These are phyloP conservation scores for Aureobasidium sp. DNA, from an alignment of 2,329 filamentous ascomycete species.

Conservation along the genomic window DNA sequence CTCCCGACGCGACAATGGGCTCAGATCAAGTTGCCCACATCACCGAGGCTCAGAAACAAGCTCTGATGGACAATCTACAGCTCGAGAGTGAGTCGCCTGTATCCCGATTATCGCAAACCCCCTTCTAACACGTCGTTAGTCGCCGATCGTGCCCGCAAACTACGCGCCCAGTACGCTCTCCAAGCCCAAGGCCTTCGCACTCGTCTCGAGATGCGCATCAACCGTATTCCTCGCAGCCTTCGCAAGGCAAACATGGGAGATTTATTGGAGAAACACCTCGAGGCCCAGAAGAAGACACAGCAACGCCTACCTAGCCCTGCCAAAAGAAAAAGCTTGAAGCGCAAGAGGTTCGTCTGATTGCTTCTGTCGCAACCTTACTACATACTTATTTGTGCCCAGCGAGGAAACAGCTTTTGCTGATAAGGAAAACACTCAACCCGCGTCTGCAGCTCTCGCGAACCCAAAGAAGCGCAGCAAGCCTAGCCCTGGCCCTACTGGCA, in stretches of 20 bases:
- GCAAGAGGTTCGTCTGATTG: slow-evolving; percentile 27
- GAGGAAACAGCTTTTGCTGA: slow-evolving; percentile 56
- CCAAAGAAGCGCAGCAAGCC: slow-evolving; percentile 58
- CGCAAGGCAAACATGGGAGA: slow-evolving; percentile 79
- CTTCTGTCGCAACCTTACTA: slow-evolving; percentile 19
- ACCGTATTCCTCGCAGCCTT: slow-evolving; percentile 75
- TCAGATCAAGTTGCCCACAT: slow-evolving; percentile 22
- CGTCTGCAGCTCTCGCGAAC: slow-evolving; percentile 47
- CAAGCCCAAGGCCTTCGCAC: slow-evolving; percentile 80
- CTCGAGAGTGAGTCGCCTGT: slow-evolving; percentile 61
- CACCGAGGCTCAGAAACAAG: slow-evolving; percentile 64
- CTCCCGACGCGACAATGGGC: slow-evolving; percentile 19
- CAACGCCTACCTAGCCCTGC: slow-evolving; percentile 6
- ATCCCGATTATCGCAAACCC: slow-evolving; percentile 28
- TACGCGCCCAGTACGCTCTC: slow-evolving; percentile 81
- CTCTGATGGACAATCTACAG: slow-evolving; percentile 81
- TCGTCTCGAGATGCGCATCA: slow-evolving; percentile 86
- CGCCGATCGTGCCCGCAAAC: slow-evolving; percentile 76
- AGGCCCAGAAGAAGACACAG: slow-evolving; percentile 25
- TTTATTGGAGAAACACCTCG: slow-evolving; percentile 52
- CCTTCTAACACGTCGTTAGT: slow-evolving; percentile 47
- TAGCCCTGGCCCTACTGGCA: slow-evolving; percentile 30
- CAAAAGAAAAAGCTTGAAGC: slow-evolving; percentile 24
- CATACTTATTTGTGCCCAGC: slow-evolving; percentile 38
- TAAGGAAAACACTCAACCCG: slow-evolving; percentile 67